Conservation (phyloP, 1,284 basidiomycete genomes). For the Malassezia caprae region DNA sequence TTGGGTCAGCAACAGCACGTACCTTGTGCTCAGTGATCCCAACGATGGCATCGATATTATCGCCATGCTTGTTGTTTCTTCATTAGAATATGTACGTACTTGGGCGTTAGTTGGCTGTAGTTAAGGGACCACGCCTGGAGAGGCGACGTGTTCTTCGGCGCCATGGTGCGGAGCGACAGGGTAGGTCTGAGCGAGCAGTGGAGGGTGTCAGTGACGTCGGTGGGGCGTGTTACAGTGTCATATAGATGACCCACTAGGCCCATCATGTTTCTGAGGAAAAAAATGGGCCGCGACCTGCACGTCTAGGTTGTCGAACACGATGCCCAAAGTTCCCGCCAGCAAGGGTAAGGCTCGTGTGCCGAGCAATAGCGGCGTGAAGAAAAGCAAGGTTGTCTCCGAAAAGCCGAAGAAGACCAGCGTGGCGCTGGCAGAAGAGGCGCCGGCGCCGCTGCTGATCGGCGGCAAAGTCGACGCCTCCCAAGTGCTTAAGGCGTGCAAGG, state of each 20-base stretch:
- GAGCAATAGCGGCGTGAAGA: background rate
- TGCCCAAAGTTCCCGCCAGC: background rate
- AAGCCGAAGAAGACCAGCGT: background rate
- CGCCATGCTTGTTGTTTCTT: background rate
- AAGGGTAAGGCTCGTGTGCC: background rate
- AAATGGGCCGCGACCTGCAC: background rate
- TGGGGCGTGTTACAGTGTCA: background rate
- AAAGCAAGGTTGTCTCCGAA: background rate
- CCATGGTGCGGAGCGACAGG: background rate
- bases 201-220: background rate
- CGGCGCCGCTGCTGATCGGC: slow-evolving; percentile 4
- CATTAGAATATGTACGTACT: slow-evolving; percentile 4
- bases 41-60: slow-evolving; percentile 6
- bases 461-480: slow-evolving; percentile 28
- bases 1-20: background rate
- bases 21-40: slow-evolving; percentile 7
- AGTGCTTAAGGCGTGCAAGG: slow-evolving; percentile 35
- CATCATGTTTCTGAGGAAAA: background rate
- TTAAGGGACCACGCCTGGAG: slow-evolving; percentile 8
- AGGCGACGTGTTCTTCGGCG: slow-evolving; percentile 1
- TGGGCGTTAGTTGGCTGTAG: slow-evolving; percentile 5
- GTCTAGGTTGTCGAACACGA: background rate
- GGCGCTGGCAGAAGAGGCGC: background rate
- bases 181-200: background rate
- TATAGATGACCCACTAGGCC: background rate